phyloP scores from a whole-genome alignment of 2,329 filamentous ascomycete genomes.

The Hymenoscyphus infarciens region DNA sequence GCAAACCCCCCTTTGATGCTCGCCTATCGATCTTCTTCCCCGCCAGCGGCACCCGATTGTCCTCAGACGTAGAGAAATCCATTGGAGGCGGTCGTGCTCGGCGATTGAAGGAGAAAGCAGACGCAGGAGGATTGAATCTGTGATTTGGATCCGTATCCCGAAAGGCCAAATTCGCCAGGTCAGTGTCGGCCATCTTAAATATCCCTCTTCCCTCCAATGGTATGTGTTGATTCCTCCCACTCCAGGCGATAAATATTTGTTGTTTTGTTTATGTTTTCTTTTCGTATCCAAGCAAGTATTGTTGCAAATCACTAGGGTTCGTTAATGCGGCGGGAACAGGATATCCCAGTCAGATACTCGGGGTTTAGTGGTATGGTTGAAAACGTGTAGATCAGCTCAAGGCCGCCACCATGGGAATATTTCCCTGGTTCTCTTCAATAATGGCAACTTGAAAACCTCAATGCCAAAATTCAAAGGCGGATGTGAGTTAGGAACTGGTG shows the following conservation, averaged over 20 bases:
- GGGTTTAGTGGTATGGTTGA: neutral
- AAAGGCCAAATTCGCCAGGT: constrained; percentile 1
- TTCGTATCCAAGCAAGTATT: neutral
- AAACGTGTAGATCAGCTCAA: neutral
- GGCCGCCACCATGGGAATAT: too few relatives aligned
- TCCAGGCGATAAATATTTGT: neutral
- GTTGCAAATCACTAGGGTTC: neutral
- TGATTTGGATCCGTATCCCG: constrained; percentile 15
- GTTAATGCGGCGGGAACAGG: neutral
- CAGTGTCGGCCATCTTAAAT: constrained; percentile 6
- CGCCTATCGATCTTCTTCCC: constrained; percentile 25
- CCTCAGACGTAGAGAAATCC: constrained; percentile 16
- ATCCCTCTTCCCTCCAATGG: neutral
- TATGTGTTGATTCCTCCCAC: neutral
- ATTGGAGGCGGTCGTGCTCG: constrained; percentile 29
- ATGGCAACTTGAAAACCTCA: neutral
- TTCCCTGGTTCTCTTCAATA: neutral
- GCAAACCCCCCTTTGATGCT: constrained; percentile 31
- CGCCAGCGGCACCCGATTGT: constrained; percentile 23
- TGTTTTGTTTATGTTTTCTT: constrained; percentile 5
- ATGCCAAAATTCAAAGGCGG: neutral
- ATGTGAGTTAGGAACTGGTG: neutral
- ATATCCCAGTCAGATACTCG: neutral
- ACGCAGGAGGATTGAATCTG: constrained; percentile 18
- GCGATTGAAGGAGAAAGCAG: constrained; percentile 20